phyloP scores from a whole-genome alignment of 2,329 filamentous ascomycete genomes.

The Paecilomyces niveus region DNA sequence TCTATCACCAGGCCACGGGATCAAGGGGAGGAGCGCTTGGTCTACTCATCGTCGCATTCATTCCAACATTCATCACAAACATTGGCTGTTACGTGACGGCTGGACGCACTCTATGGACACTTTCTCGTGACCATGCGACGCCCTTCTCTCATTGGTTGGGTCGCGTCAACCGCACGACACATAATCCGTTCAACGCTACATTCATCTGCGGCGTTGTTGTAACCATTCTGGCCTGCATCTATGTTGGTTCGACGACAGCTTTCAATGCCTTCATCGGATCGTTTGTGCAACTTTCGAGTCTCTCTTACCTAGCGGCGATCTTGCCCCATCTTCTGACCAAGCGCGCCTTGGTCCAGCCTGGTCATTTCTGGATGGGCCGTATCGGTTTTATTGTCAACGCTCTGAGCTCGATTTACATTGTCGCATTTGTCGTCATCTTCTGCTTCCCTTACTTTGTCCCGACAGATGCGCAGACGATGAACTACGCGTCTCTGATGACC shows the following conservation, averaged over 20 bases:
- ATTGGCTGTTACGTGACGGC: conserved; percentile 52
- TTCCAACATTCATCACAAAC: conserved; percentile 48
- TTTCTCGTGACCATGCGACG: conserved; percentile 54
- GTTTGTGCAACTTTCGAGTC: conserved; percentile 50
- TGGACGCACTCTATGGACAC: conserved; percentile 55
- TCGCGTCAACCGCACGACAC: conserved; percentile 47
- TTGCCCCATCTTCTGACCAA: conserved; percentile 45
- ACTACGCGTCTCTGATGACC: conserved; percentile 47
- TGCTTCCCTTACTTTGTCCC: conserved; percentile 50
- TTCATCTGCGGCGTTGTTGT: conserved; percentile 47
- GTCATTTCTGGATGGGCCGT: conserved; percentile 48
- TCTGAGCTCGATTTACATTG: conserved; percentile 46
- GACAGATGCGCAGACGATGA: conserved; percentile 44
- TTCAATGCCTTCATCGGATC: conserved; percentile 53
- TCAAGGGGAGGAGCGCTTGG: conserved; percentile 48
- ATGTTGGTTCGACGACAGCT: conserved; percentile 47
- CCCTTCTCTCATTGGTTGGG: conserved; percentile 49
- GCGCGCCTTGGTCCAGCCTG: conserved; percentile 45
- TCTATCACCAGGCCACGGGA: conserved; percentile 44
- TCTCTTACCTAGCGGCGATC: conserved; percentile 50
- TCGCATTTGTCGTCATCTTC: conserved; percentile 52
- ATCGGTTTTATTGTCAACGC: conserved; percentile 46
- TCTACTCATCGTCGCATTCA: conserved; percentile 50
- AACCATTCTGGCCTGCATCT: conserved; percentile 51
- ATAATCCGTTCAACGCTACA: conserved; percentile 54